Evolutionary conservation across 805 yeast genomes (phyloP).

Genomic region (Metschnikowia drakensbergensis): DNA sequence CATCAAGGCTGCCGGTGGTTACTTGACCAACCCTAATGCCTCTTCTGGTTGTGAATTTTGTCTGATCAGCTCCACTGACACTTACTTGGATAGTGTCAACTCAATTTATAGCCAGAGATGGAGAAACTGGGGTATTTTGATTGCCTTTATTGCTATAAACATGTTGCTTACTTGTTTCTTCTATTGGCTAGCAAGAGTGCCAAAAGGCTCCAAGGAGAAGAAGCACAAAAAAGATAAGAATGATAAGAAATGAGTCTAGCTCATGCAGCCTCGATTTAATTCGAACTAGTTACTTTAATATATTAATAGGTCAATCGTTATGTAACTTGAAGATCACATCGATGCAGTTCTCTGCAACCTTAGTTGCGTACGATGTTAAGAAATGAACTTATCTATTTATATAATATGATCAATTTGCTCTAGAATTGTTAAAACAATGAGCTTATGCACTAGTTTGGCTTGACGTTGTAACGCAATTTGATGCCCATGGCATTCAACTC

Average conservation of each 20-base stretch:
- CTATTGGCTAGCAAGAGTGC: constrained; percentile 72
- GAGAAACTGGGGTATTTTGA: constrained; percentile 62
- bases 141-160: constrained; percentile 43
- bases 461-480: constrained; percentile 82
- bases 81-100: constrained; percentile 46
- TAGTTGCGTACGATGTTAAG: background rate
- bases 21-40: constrained; percentile 50
- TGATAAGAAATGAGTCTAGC: background rate
- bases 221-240: constrained; percentile 14
- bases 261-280: background rate
- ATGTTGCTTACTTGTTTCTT: constrained; percentile 28
- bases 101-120: constrained; percentile 51
- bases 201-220: constrained; percentile 50
- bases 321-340: too few relatives aligned
- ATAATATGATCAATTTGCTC: background rate
- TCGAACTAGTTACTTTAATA: background rate
- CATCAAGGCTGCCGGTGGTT: constrained; percentile 48
- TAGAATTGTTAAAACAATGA: background rate
- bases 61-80: constrained; percentile 52
- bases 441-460: constrained; percentile 39
- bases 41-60: constrained; percentile 64
- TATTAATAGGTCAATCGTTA: background rate
- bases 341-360: too few relatives aligned
- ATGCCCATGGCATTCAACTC: constrained; percentile 98
- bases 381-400: background rate